Evolutionary conservation across 306 rosid genomes (phyloP), one percentile per base, ranked within the genome.

Genomic region (Cucumis hystrix): DNA sequence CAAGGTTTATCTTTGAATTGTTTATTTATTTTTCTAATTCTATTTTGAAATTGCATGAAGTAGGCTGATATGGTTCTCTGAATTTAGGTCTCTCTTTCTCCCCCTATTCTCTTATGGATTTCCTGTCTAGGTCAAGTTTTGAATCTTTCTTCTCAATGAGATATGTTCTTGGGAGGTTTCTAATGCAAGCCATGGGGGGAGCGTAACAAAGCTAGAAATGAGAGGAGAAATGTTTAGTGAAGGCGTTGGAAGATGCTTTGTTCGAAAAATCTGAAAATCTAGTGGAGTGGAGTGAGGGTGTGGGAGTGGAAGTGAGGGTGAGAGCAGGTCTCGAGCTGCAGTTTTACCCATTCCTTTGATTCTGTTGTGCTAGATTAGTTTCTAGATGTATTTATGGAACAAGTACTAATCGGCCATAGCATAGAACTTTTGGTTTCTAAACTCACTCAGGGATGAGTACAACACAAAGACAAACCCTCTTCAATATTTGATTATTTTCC

Each of bases 1-100:
- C 86, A 92, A 92, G 98, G 98, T 94, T 87, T 87, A 80, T 80
- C 78, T 75, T 76, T 74, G 71, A 47, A 71, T 71, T 23, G 4
- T 40, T 8, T 64, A 6, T 70, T 14, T 16, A 13, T 23, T 70
- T 70, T 71, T 16, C n/a, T 12, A 33, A 47, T 47, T 71, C 58
- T 47, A 12, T 8, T 4, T 49, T 43, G 57, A 52, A 68, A 43
- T 68, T 21, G 74, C 49, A 4, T 41, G 74, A 68, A 68, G 74
- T 66, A 4, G 49, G 69, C 45, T 63, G 66, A 25, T 9, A 61
- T 12, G 39, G 39, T 61, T 61, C 69, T 62, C 51, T 18, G 45
- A 33, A 35, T 16, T 62, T 15, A 56, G 60, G 60, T 56, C 60
- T 57, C 30, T 57, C 62, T 57, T 33, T 20, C 63, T 18, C 25